Conservation (phyloP, 2,329 filamentous ascomycete species). For the Cladosporium phlei region DNA sequence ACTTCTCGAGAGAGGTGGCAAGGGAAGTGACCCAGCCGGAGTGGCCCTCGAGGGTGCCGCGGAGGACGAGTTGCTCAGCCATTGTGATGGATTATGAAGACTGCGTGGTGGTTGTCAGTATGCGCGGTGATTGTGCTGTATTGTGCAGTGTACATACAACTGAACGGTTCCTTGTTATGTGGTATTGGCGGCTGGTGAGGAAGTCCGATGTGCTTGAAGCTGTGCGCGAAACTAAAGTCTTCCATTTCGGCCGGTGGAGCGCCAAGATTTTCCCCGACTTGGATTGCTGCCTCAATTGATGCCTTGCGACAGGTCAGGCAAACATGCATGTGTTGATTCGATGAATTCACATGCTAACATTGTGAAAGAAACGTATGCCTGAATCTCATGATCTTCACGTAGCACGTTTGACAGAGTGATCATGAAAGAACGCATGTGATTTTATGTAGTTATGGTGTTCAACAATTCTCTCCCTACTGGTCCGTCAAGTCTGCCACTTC, state of each 20-base stretch:
- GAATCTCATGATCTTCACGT: too few relatives aligned
- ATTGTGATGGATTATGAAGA: conserved; percentile 25
- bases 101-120: conserved; percentile 5
- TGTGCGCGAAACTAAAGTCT: conserved; percentile 1
- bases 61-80: conserved; percentile 41
- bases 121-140: not conserved
- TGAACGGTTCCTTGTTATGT: conserved; percentile 7
- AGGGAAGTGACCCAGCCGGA: conserved; percentile 99
- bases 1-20: conserved; percentile 99
- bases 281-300: not conserved
- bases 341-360: too few relatives aligned
- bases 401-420: too few relatives aligned
- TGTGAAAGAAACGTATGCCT: too few relatives aligned
- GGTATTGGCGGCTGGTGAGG: conserved; percentile 6
- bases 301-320: not conserved
- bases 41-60: conserved; percentile 65
- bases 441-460: too few relatives aligned
- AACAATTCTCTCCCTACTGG: too few relatives aligned
- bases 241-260: conserved; percentile 2
- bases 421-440: too few relatives aligned
- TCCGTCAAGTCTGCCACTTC: too few relatives aligned
- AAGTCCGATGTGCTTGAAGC: conserved; percentile 7
- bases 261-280: conserved; percentile 12
- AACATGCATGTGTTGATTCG: not conserved
- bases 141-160: conserved; percentile 3